Evolutionary conservation across 345 rosid species (phyloP), one percentile per base, ranked within the genome.

Genomic region (Triadica sebifera): DNA sequence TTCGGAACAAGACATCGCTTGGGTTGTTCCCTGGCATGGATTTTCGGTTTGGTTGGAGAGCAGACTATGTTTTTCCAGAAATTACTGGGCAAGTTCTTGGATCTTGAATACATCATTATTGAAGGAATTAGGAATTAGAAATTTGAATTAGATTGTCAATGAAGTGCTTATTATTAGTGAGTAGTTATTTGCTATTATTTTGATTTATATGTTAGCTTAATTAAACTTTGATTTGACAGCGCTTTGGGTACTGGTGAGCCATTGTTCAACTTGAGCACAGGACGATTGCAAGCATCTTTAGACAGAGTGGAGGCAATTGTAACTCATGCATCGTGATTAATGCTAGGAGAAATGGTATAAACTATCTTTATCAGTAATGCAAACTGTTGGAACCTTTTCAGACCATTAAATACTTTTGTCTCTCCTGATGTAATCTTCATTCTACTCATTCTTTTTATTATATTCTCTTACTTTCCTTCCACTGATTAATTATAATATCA

Each of bases 11-110:
- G 86, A 89, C 98, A 51, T 81, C 92, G 3, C 78, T 92, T 66
- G 95, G 95, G 57, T 70, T 89, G 75, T 88, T 75, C 85, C 97
- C 97, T 74, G 97, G 97, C 72, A 37, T 91, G 55, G 97, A 91
- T 89, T 80, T 94, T 10, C 90, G 97, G 53, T 89, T 94, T 77
- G 91, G 93, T 15, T 94, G 97, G 97, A 91, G 84, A 77, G 98
- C 98, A 68, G 97, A 91, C 82, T 94, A 86, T 78, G 89, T 92
- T 76, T 81, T 94, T 78, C 98, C 97, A 0, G 97, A 94, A 80
- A 47, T 91, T 75, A 87, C 91, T 4, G 97, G 98, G 98, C 38
- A 88, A 80, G 88, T 82, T 77, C 66, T 63, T 83, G 73, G 39
- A 62, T 73, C 52, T 64, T 74, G 52, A 72, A 25, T 53, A 4